Conservation (phyloP, 1,284 basidiomycete species). For the Sanghuangporus baumii region DNA sequence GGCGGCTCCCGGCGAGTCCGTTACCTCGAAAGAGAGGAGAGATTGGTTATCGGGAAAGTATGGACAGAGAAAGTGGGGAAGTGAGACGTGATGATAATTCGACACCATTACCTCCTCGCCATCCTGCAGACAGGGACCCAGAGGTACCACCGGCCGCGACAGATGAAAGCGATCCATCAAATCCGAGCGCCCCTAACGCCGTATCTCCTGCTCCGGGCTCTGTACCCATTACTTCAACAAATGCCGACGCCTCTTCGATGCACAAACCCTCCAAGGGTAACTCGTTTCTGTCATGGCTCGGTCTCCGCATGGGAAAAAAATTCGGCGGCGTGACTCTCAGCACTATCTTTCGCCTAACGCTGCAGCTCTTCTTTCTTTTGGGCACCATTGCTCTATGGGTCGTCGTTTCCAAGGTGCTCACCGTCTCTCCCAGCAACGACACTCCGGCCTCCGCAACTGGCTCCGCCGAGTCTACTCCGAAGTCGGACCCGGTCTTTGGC, state of each 20-base stretch:
- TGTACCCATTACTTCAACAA: constrained; percentile 15
- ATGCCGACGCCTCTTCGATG: constrained; percentile 23
- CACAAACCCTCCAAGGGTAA: constrained; percentile 26
- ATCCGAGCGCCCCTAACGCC: constrained; percentile 18
- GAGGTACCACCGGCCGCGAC: background rate
- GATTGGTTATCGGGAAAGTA: constrained; percentile 50
- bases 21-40: constrained; percentile 61
- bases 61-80: constrained; percentile 26
- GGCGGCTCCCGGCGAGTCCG: constrained; percentile 49
- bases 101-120: constrained; percentile 33
- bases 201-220: constrained; percentile 21
- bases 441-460: background rate
- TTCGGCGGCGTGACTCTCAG: constrained; percentile 41
- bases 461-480: background rate
- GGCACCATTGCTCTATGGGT: constrained; percentile 55
- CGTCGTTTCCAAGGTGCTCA: constrained; percentile 31
- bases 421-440: constrained; percentile 9
- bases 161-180: constrained; percentile 8
- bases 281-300: constrained; percentile 33
- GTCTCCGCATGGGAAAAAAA: constrained; percentile 29
- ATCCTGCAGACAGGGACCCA: constrained; percentile 52
- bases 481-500: constrained; percentile 11
- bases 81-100: constrained; percentile 12
- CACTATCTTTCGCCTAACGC: constrained; percentile 39
- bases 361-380: constrained; percentile 39